phyloP scores from a whole-genome alignment of 2,329 filamentous ascomycete species.

The Aspergillus costaricaensis region DNA sequence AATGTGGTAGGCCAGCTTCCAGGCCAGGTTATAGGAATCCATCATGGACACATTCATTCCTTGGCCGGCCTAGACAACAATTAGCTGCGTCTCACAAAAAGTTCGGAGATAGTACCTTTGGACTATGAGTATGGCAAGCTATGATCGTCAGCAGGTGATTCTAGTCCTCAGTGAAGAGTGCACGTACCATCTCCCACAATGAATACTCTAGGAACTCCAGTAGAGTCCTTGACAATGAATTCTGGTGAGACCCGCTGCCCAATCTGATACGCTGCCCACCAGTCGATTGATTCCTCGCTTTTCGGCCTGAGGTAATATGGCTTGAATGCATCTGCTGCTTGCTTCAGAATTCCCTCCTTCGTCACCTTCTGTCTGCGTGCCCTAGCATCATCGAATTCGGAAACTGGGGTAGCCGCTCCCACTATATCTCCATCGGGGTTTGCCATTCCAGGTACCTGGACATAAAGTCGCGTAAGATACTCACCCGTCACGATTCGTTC shows the following conservation, averaged over 20 bases:
- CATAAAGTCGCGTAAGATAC: conserved; percentile 72
- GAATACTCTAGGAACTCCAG: conserved; percentile 70
- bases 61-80: conserved; percentile 60
- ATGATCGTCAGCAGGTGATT: not conserved
- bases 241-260: conserved; percentile 61
- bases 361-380: conserved; percentile 64
- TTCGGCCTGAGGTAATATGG: conserved; percentile 66
- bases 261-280: conserved; percentile 76
- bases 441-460: conserved; percentile 38
- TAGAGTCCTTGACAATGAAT: conserved; percentile 59
- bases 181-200: conserved; percentile 63
- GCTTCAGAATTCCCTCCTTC: conserved; percentile 62
- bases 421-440: conserved; percentile 23
- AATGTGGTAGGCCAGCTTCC: conserved; percentile 41
- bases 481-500: conserved; percentile 62
- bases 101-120: conserved; percentile 50
- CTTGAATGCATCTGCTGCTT: conserved; percentile 64
- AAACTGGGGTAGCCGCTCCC: not conserved
- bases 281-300: conserved; percentile 60
- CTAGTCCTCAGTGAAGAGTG: not conserved
- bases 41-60: conserved; percentile 79
- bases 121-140: conserved; percentile 75
- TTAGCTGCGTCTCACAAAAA: conserved; percentile 15
- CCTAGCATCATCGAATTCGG: conserved; percentile 57
- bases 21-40: conserved; percentile 47